These are phyloP conservation scores for Paecilomyces sp. DNA, from an alignment of 2,329 filamentous ascomycete genomes.

Conservation along the genomic window DNA sequence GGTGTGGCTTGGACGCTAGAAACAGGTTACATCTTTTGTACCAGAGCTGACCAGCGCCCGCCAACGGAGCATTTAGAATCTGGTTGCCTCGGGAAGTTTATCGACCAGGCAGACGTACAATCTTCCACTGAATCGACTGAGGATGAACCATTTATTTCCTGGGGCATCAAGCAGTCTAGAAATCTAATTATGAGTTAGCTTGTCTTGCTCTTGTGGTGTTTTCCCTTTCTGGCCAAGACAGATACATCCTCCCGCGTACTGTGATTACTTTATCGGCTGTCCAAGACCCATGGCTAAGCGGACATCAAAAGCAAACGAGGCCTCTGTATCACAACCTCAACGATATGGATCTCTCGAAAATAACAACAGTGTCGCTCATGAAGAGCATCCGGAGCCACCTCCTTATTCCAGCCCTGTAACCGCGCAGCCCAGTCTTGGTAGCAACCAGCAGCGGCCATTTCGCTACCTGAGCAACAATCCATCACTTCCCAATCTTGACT, in stretches of 20 bases:
- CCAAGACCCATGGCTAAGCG: not conserved
- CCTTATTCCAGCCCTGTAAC: slow-evolving; percentile 7
- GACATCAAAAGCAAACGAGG: not conserved
- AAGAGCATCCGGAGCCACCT: slow-evolving; percentile 6
- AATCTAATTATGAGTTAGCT: not conserved
- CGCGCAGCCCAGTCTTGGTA: not conserved
- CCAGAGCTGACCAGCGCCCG: not conserved
- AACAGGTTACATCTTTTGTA: not conserved
- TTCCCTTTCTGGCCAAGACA: not conserved
- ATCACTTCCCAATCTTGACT: slow-evolving; percentile 12
- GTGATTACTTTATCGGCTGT: not conserved
- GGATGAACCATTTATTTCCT: not conserved
- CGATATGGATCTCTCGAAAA: not conserved
- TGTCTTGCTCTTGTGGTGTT: not conserved
- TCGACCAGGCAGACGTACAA: not conserved
- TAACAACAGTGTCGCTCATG: not conserved
- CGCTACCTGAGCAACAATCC: slow-evolving; percentile 3
- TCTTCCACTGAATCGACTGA: not conserved
- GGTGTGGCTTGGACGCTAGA: not conserved
- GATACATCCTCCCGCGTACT: not conserved
- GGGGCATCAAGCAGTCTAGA: not conserved
- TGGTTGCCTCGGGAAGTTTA: not conserved
- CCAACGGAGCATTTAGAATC: not conserved
- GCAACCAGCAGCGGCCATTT: not conserved
- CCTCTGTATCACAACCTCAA: not conserved